These are phyloP conservation scores for Calonectria honghensis DNA, from an alignment of 2,329 filamentous ascomycete genomes.

Conservation along the genomic window DNA sequence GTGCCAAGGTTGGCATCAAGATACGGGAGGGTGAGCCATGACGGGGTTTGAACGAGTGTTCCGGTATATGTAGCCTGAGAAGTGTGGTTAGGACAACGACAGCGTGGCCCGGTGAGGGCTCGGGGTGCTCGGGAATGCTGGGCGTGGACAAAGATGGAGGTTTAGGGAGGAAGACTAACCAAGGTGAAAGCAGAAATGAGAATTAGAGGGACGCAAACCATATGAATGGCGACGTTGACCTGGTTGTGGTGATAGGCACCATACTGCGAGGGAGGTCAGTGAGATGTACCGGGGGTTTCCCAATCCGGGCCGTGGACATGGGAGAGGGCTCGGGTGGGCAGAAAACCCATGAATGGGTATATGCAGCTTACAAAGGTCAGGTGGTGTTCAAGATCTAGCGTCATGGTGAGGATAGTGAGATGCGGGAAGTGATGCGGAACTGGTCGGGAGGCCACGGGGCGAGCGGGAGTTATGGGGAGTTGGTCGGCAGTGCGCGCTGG, in stretches of 20 bases:
- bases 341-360: conserved; percentile 1
- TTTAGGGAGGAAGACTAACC: conserved; percentile 68
- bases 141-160: not conserved
- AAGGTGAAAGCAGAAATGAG: conserved; percentile 82
- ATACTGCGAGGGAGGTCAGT: conserved; percentile 73
- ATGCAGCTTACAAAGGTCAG: conserved; percentile 83
- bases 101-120: conserved; percentile 12
- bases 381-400: conserved; percentile 87
- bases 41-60: conserved; percentile 78
- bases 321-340: not conserved
- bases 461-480: conserved; percentile 9
- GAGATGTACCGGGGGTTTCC: conserved; percentile 20
- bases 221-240: conserved; percentile 86
- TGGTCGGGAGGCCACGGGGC: conserved; percentile 12
- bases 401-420: conserved; percentile 65
- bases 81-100: conserved; percentile 32
- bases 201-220: conserved; percentile 86
- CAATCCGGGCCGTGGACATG: conserved; percentile 20
- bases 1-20: conserved; percentile 80
- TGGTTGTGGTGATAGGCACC: conserved; percentile 88
- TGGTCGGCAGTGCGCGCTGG: conserved; percentile 14
- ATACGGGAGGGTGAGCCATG: conserved; percentile 80
- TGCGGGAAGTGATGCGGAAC: conserved; percentile 31
- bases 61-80: conserved; percentile 77
- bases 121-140: conserved; percentile 26